phyloP scores from a whole-genome alignment of 2,329 filamentous ascomycete species.

The Alternaria triticimaculans region DNA sequence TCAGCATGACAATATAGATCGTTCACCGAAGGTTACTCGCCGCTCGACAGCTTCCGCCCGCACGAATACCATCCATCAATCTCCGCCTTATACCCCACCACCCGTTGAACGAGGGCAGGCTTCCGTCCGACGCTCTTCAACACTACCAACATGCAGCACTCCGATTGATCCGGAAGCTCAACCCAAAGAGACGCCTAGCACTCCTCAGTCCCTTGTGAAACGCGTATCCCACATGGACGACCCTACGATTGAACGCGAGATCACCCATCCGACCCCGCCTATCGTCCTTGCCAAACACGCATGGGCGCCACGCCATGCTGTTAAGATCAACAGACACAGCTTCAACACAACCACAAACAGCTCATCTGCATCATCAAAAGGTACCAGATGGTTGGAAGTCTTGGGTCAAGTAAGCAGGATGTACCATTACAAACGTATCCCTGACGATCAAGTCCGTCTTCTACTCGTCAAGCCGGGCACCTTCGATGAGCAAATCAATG shows the following conservation, averaged over 20 bases:
- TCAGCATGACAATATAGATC: no score
- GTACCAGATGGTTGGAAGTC: neutral
- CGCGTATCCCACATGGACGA: no score
- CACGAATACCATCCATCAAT: no score
- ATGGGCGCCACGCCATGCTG: neutral
- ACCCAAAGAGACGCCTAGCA: no score
- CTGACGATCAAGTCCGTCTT: neutral
- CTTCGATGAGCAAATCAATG: neutral
- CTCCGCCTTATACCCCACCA: no score
- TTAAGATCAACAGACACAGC: neutral
- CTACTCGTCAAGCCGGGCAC: neutral
- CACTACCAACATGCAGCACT: no score
- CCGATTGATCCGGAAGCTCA: no score
- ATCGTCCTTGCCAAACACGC: neutral
- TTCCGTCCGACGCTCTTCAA: no score
- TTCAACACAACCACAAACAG: neutral
- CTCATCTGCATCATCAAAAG: neutral
- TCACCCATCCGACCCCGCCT: neutral
- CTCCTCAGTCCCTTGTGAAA: no score
- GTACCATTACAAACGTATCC: neutral
- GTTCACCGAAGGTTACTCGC: no score
- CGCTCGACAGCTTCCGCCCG: no score
- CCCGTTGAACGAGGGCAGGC: no score
- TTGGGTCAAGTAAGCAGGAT: neutral
- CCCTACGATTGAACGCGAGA: neutral